Evolutionary conservation across 768 basidiomycete species (phyloP).

Genomic region (Hericium coralloides): DNA sequence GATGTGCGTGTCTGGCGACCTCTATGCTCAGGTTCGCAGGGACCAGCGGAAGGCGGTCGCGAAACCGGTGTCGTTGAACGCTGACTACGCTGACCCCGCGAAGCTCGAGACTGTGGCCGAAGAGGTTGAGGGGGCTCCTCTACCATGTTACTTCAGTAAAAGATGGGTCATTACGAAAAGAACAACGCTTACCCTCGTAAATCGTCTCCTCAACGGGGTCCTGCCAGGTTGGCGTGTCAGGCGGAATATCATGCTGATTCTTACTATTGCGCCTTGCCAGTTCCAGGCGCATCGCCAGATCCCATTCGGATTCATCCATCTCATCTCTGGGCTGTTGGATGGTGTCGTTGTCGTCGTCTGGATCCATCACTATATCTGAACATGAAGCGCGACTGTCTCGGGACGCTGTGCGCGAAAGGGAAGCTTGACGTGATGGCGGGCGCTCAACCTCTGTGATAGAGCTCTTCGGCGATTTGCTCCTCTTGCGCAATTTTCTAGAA

Average conservation of each 20-base stretch:
- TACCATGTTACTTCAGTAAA: conserved; percentile 18
- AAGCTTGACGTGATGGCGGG: conserved; percentile 11
- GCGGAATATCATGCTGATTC: conserved; percentile 50
- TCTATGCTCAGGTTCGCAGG: conserved; percentile 28
- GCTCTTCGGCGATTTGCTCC: conserved; percentile 33
- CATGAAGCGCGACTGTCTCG: conserved; percentile 25
- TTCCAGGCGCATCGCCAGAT: conserved; percentile 70
- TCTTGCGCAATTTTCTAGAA: conserved; percentile 42
- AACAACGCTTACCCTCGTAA: conserved; percentile 55
- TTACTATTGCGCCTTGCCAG: conserved; percentile 80
- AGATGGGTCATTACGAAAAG: not conserved
- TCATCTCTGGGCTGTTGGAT: conserved; percentile 25
- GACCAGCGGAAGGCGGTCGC: conserved; percentile 28
- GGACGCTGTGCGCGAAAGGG: conserved; percentile 35
- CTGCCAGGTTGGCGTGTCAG: conserved; percentile 33
- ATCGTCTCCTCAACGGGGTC: conserved; percentile 55
- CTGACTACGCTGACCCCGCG: conserved; percentile 28
- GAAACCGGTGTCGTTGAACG: conserved; percentile 34
- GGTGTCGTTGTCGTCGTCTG: conserved; percentile 30
- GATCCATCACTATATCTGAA: conserved; percentile 38
- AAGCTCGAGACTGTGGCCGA: conserved; percentile 45
- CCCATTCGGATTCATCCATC: conserved; percentile 63
- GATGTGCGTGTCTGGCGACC: conserved; percentile 26
- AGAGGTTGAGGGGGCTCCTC: conserved; percentile 52
- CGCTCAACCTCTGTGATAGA: conserved; percentile 20